phyloP scores from a whole-genome alignment of 371 early-diverging fungal species.

The Mucor indicus region DNA sequence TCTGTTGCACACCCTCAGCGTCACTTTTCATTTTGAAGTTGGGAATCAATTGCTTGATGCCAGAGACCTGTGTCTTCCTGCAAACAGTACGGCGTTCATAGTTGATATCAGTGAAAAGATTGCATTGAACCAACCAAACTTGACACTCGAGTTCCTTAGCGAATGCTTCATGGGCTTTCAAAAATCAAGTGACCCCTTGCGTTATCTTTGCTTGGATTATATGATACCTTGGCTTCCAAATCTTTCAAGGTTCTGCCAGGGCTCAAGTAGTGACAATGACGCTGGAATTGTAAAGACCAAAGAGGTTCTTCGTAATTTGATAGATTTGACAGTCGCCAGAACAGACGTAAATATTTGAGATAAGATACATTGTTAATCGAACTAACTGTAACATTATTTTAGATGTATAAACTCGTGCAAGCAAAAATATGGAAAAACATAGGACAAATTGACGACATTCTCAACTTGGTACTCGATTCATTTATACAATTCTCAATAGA shows the following conservation, averaged over 20 bases:
- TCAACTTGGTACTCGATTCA: conserved; percentile 79
- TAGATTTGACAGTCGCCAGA: conserved; percentile 84
- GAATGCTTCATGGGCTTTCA: conserved; percentile 88
- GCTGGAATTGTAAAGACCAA: conserved; percentile 61
- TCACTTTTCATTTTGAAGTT: conserved; percentile 82
- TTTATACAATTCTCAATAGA: conserved; percentile 80
- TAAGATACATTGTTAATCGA: no score
- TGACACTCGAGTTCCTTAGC: conserved; percentile 86
- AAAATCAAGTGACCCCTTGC: conserved; percentile 70
- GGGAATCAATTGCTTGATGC: conserved; percentile 80
- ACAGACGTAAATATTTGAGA: conserved; percentile 70
- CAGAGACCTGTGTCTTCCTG: conserved; percentile 87
- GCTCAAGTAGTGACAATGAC: conserved; percentile 38
- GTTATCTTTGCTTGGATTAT: conserved; percentile 85
- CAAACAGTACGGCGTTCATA: conserved; percentile 83
- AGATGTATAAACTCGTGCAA: conserved; percentile 83
- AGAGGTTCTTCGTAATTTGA: conserved; percentile 73
- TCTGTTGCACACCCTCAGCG: conserved; percentile 76
- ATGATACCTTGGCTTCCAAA: conserved; percentile 89
- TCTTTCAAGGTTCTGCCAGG: conserved; percentile 63
- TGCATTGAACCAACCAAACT: conserved; percentile 70
- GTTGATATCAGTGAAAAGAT: conserved; percentile 77
- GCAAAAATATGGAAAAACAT: conserved; percentile 83
- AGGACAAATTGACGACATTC: conserved; percentile 76
- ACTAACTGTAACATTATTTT: no score